These are phyloP conservation scores for Chalciporus sphaerocephalus DNA, from an alignment of 768 basidiomycete species.

Conservation along the genomic window DNA sequence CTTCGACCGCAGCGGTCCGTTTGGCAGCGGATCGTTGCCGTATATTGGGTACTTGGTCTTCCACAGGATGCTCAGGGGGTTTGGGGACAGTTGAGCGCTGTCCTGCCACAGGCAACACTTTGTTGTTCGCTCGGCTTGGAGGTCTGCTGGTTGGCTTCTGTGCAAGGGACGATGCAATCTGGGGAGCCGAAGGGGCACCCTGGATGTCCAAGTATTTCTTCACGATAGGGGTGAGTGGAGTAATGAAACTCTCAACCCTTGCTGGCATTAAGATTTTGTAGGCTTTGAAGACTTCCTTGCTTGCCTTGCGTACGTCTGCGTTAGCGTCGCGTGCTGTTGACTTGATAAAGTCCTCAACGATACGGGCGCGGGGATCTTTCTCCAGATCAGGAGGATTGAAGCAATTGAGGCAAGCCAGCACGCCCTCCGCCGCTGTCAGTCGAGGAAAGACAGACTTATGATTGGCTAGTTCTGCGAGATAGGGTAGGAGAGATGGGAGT, in stretches of 20 bases:
- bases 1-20: neutral
- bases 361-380: slow-evolving; percentile 56
- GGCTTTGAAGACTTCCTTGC: slow-evolving; percentile 68
- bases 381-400: slow-evolving; percentile 79
- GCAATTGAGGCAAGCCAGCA: slow-evolving; percentile 63
- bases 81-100: slow-evolving; percentile 10
- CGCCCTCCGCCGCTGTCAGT: slow-evolving; percentile 59
- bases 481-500: slow-evolving; percentile 56
- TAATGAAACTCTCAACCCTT: slow-evolving; percentile 67
- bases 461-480: slow-evolving; percentile 50
- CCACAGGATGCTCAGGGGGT: slow-evolving; percentile 7
- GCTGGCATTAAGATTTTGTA: slow-evolving; percentile 68
- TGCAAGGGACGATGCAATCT: slow-evolving; percentile 3
- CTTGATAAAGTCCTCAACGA: slow-evolving; percentile 69
- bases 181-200: neutral
- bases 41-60: neutral
- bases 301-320: slow-evolving; percentile 67
- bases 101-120: slow-evolving; percentile 4
- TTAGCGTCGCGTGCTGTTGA: slow-evolving; percentile 66
- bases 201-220: slow-evolving; percentile 69
- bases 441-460: slow-evolving; percentile 69
- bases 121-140: slow-evolving; percentile 20
- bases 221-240: slow-evolving; percentile 69
- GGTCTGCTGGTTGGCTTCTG: slow-evolving; percentile 23
- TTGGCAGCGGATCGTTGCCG: slow-evolving; percentile 10